phyloP scores from a whole-genome alignment of 768 basidiomycete species.

The Trametes cingulata region DNA sequence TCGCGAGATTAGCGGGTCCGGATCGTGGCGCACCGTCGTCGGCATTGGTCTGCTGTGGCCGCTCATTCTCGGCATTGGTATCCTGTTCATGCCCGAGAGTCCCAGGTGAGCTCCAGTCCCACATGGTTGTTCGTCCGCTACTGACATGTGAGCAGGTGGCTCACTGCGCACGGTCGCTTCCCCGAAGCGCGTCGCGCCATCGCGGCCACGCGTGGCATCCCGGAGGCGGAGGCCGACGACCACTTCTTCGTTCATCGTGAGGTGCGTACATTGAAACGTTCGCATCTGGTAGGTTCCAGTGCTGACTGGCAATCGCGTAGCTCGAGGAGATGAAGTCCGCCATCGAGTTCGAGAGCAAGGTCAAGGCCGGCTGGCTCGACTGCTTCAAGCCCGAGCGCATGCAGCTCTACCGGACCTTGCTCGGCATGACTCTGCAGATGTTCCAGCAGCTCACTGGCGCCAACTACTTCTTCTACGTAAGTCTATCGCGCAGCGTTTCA shows the following conservation, averaged over 20 bases:
- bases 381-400: slow-evolving; percentile 60
- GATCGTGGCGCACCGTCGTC: slow-evolving; percentile 64
- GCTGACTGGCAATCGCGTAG: neutral
- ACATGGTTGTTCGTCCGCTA: neutral
- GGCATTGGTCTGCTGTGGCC: slow-evolving; percentile 67
- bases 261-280: slow-evolving; percentile 28
- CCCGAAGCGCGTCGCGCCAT: slow-evolving; percentile 53
- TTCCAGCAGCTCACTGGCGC: slow-evolving; percentile 75
- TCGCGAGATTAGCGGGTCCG: slow-evolving; percentile 44
- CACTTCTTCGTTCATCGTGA: slow-evolving; percentile 48
- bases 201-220: slow-evolving; percentile 51
- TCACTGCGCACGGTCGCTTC: slow-evolving; percentile 46
- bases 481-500: slow-evolving; percentile 1
- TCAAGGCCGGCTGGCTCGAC: slow-evolving; percentile 62
- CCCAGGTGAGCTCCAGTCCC: slow-evolving; percentile 40
- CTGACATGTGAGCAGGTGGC: slow-evolving; percentile 44
- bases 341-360: slow-evolving; percentile 48
- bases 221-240: slow-evolving; percentile 37
- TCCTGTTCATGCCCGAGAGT: slow-evolving; percentile 70
- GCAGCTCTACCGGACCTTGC: slow-evolving; percentile 61
- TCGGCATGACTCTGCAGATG: slow-evolving; percentile 65
- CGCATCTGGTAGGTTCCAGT: neutral
- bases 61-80: slow-evolving; percentile 58
- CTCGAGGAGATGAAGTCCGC: slow-evolving; percentile 54
- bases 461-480: slow-evolving; percentile 65